These are phyloP conservation scores for Beauveria medogensis DNA, from an alignment of 2,329 filamentous ascomycete genomes.

Conservation along the genomic window DNA sequence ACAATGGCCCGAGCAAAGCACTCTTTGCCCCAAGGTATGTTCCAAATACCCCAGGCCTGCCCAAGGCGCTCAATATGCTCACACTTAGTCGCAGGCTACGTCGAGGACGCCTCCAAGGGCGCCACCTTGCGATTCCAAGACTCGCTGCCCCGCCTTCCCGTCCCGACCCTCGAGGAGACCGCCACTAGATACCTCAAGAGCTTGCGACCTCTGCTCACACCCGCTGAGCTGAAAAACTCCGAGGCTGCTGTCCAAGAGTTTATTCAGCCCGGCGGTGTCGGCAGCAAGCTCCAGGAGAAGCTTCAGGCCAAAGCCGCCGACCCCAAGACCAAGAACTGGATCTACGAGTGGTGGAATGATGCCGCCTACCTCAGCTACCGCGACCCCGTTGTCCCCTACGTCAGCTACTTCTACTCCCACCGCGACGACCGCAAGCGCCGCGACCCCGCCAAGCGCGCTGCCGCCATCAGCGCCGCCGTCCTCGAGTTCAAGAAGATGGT, in stretches of 20 bases:
- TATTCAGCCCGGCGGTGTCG: conserved; percentile 75
- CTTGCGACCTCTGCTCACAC: conserved; percentile 64
- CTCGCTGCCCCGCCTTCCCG: conserved; percentile 70
- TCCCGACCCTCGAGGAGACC: conserved; percentile 77
- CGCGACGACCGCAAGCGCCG: conserved; percentile 83
- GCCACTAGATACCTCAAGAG: conserved; percentile 73
- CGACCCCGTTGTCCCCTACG: conserved; percentile 93
- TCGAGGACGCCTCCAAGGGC: conserved; percentile 70
- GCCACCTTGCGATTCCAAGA: conserved; percentile 80
- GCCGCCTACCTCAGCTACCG: conserved; percentile 87
- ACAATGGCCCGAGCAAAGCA: conserved; percentile 53
- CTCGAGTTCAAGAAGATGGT: conserved; percentile 95
- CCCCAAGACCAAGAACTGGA: conserved; percentile 82
- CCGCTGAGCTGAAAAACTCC: conserved; percentile 60
- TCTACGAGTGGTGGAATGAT: conserved; percentile 98
- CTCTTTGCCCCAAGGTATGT: conserved; percentile 45
- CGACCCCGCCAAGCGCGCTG: conserved; percentile 85
- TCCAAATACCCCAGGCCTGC: too few species aligned
- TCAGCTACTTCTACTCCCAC: conserved; percentile 99
- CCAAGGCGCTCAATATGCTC: background rate
- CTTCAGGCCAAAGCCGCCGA: conserved; percentile 72
- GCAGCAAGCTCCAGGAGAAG: conserved; percentile 79
- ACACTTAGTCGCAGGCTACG: conserved; percentile 50
- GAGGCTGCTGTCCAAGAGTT: conserved; percentile 84
- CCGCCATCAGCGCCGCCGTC: conserved; percentile 75